Percentiles rank a stretch among this genome's conserved stretches.
phyloP scores from a whole-genome alignment of 805 yeast genomes.

The Metschnikowia lunata region DNA sequence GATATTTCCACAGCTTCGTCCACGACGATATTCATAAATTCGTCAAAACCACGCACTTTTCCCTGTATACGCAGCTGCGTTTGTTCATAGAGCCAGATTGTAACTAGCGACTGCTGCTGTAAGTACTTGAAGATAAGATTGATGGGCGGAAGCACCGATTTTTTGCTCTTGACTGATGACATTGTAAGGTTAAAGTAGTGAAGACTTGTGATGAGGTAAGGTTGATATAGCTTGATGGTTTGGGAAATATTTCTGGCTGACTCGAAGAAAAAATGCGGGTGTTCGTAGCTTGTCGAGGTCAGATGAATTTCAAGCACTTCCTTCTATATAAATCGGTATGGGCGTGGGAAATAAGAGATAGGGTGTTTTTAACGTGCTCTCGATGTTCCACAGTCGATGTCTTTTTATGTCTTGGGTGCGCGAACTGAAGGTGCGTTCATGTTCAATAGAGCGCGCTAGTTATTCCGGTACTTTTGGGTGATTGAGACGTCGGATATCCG shows the following conservation, averaged over 20 bases:
- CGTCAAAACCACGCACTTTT: constrained; percentile 87
- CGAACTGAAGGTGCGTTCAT: too few relatives aligned
- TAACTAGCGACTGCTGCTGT: constrained; percentile 75
- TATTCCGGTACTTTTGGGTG: too few relatives aligned
- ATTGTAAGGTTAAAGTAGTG: neutral
- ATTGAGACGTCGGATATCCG: too few relatives aligned
- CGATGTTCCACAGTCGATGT: too few relatives aligned
- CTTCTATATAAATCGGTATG: too few relatives aligned
- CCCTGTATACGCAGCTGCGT: constrained; percentile 75
- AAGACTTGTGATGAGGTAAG: neutral
- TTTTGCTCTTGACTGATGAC: constrained; percentile 22
- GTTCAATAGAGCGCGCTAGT: too few relatives aligned
- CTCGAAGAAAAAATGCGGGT: too few relatives aligned
- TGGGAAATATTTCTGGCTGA: neutral
- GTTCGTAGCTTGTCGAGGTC: too few relatives aligned
- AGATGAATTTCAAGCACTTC: too few relatives aligned
- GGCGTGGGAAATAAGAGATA: too few relatives aligned
- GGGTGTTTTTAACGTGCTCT: too few relatives aligned
- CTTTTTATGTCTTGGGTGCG: too few relatives aligned
- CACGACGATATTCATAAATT: constrained; percentile 81
- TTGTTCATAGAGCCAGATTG: constrained; percentile 90
- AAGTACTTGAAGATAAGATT: constrained; percentile 82
- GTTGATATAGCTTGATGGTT: neutral
- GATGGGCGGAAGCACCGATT: constrained; percentile 77
- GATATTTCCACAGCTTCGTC: constrained; percentile 64